A percentile compares a stretch with the other conserved stretches of the same genome.
These are phyloP conservation scores for Emericellopsis cladophorae DNA, from an alignment of 2,329 filamentous ascomycete species.

Conservation along the genomic window DNA sequence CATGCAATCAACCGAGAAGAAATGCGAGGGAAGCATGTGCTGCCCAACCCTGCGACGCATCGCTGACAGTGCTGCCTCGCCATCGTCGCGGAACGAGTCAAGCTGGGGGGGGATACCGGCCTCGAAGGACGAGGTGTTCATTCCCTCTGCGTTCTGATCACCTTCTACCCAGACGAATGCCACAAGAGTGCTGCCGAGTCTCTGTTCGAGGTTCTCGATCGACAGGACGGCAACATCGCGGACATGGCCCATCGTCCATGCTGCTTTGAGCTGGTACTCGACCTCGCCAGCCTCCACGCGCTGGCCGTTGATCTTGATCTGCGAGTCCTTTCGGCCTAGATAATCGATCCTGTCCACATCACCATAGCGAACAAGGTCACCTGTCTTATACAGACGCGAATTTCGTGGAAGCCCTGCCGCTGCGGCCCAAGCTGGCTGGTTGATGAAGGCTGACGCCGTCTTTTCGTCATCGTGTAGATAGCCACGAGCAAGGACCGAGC, in stretches of 20 bases:
- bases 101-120: slow-evolving; percentile 3
- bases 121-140: slow-evolving; percentile 1
- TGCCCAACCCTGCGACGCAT: background rate
- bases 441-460: slow-evolving; percentile 5
- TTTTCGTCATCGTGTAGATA: slow-evolving; percentile 7
- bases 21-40: slow-evolving; percentile 5
- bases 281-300: slow-evolving; percentile 8
- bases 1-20: slow-evolving; percentile 3
- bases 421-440: background rate
- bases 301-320: slow-evolving; percentile 31
- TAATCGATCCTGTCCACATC: slow-evolving; percentile 8
- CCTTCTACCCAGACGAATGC: background rate
- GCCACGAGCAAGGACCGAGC: background rate
- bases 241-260: background rate
- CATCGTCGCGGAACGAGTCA: background rate
- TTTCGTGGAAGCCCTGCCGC: background rate
- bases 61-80: background rate
- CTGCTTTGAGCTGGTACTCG: slow-evolving; percentile 2
- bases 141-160: background rate
- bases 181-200: background rate
- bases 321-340: slow-evolving; percentile 19
- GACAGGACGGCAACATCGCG: background rate
- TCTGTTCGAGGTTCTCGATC: background rate
- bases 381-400: slow-evolving; percentile 4
- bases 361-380: slow-evolving; percentile 5